These are phyloP conservation scores for Lycium ferocissimum DNA, from an alignment of 257 asterid genomes.

Conservation along the genomic window DNA sequence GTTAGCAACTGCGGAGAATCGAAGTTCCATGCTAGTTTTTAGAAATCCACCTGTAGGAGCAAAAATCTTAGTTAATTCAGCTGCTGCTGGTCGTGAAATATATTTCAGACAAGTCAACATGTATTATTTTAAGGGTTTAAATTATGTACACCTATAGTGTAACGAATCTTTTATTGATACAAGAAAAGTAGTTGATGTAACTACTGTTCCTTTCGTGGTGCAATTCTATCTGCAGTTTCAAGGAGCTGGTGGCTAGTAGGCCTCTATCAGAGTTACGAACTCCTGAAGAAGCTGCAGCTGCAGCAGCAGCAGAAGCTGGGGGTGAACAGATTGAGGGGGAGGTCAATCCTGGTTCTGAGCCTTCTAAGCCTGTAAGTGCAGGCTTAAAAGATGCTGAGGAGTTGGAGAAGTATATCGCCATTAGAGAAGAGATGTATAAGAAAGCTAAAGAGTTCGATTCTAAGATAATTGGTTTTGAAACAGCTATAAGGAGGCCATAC, in stretches of 20 bases:
- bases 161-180: neutral
- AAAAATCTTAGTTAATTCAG: neutral
- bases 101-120: neutral
- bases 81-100: neutral
- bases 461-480: slow-evolving; percentile 92
- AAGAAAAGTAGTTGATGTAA: neutral
- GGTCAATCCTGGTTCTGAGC: slow-evolving; percentile 55
- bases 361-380: slow-evolving; percentile 64
- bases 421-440: slow-evolving; percentile 89
- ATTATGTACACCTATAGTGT: neutral
- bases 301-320: slow-evolving; percentile 59
- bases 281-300: slow-evolving; percentile 75
- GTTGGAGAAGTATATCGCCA: slow-evolving; percentile 90
- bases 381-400: slow-evolving; percentile 96
- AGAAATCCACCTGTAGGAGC: neutral
- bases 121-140: neutral
- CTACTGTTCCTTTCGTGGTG: neutral
- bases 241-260: slow-evolving; percentile 93
- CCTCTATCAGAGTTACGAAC: slow-evolving; percentile 84
- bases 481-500: slow-evolving; percentile 96
- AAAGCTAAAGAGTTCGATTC: slow-evolving; percentile 92
- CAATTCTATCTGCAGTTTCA: slow-evolving; percentile 62
- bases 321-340: slow-evolving; percentile 75
- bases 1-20: neutral
- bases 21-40: neutral